These are phyloP conservation scores for Dendrobium catenatum DNA, from an alignment of 106 monocot species.

Conservation along the genomic window DNA sequence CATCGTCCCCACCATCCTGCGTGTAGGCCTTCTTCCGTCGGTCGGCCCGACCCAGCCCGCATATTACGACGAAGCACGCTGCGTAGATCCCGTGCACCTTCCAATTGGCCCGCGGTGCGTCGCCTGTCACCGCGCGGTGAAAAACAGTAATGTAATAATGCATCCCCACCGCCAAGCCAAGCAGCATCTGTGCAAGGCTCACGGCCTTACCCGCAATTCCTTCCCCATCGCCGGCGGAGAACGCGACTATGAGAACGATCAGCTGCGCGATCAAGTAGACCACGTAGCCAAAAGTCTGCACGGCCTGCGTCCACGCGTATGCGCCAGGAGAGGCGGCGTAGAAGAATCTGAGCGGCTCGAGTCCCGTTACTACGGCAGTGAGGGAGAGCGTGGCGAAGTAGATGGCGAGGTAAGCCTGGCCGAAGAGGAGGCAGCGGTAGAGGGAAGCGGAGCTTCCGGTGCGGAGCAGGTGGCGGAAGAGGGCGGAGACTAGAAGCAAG, in stretches of 20 bases:
- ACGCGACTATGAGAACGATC: constrained; percentile 31
- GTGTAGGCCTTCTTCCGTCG: constrained; percentile 64
- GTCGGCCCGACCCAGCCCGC: constrained; percentile 45
- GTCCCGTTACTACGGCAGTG: constrained; percentile 47
- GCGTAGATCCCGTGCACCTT: constrained; percentile 69
- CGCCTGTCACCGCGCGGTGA: constrained; percentile 69
- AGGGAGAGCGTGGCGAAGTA: constrained; percentile 73
- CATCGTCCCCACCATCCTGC: constrained; percentile 28
- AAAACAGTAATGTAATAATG: constrained; percentile 85
- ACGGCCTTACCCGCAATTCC: not conserved
- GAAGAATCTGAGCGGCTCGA: constrained; percentile 76
- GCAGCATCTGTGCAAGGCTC: constrained; percentile 4
- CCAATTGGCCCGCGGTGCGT: constrained; percentile 75
- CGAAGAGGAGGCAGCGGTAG: constrained; percentile 39
- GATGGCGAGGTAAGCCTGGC: constrained; percentile 65
- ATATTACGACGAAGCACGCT: constrained; percentile 59
- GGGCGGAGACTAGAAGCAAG: constrained; percentile 38
- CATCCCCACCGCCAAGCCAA: constrained; percentile 54
- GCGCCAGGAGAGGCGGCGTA: constrained; percentile 49
- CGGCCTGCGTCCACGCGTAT: constrained; percentile 68
- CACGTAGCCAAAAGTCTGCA: constrained; percentile 61
- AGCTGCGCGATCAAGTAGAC: constrained; percentile 49
- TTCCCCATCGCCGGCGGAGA: constrained; percentile 15
- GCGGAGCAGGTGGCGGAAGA: constrained; percentile 27
- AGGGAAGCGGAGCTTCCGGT: constrained; percentile 41